These are phyloP conservation scores for Wolfiporia cocos DNA, from an alignment of 1,284 basidiomycete species.

Conservation along the genomic window DNA sequence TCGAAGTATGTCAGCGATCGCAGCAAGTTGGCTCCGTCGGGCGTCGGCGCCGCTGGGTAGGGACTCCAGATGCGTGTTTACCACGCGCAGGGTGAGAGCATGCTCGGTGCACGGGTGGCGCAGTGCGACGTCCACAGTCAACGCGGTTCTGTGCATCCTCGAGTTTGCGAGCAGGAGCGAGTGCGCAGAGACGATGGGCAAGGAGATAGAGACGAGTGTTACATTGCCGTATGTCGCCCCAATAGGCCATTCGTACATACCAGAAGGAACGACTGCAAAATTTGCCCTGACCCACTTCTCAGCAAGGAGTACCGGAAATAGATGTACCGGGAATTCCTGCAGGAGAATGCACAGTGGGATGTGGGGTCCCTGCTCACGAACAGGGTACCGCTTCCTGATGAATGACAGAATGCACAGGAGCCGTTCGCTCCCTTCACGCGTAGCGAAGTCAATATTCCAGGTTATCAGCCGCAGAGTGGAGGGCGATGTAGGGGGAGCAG, in stretches of 20 bases:
- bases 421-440: slow-evolving; percentile 32
- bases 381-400: slow-evolving; percentile 43
- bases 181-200: slow-evolving; percentile 37
- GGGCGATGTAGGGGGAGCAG: slow-evolving; percentile 18
- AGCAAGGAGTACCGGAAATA: slow-evolving; percentile 40
- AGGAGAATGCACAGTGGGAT: slow-evolving; percentile 54
- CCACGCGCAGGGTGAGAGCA: slow-evolving; percentile 38
- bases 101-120: slow-evolving; percentile 23
- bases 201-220: slow-evolving; percentile 52
- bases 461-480: slow-evolving; percentile 47
- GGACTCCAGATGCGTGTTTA: slow-evolving; percentile 72
- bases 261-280: slow-evolving; percentile 51
- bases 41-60: slow-evolving; percentile 34
- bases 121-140: slow-evolving; percentile 52
- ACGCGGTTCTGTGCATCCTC: slow-evolving; percentile 42
- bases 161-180: slow-evolving; percentile 46
- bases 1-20: slow-evolving; percentile 42
- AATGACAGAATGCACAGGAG: slow-evolving; percentile 43
- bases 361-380: slow-evolving; percentile 35
- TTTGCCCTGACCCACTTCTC: slow-evolving; percentile 54
- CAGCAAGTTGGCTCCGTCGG: slow-evolving; percentile 46
- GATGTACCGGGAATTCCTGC: slow-evolving; percentile 50
- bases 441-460: slow-evolving; percentile 60
- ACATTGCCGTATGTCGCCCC: slow-evolving; percentile 49
- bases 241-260: slow-evolving; percentile 44